phyloP scores from a whole-genome alignment of 2,329 filamentous ascomycete genomes.

The Sarocladium brachiariae region DNA sequence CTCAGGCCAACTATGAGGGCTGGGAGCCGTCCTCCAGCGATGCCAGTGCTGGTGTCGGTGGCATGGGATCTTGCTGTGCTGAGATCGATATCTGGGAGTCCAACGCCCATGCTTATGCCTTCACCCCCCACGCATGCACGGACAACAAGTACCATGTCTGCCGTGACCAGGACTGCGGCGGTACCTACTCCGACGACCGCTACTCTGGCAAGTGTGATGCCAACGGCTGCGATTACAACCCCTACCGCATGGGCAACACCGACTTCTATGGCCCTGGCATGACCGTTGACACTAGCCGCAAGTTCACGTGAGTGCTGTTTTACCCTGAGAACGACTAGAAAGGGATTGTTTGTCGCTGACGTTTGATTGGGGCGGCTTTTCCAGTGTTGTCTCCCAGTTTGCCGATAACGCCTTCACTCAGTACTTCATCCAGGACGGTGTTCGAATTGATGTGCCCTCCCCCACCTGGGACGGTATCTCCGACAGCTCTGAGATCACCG shows the following conservation, averaged over 20 bases:
- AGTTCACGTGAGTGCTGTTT: slow-evolving; percentile 34
- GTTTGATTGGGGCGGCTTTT: background rate
- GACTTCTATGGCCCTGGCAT: slow-evolving; percentile 53
- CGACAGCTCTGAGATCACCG: slow-evolving; percentile 52
- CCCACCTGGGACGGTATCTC: slow-evolving; percentile 49
- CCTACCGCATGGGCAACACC: slow-evolving; percentile 54
- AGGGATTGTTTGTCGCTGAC: too few species aligned
- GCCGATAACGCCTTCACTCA: slow-evolving; percentile 42
- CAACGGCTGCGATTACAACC: slow-evolving; percentile 61
- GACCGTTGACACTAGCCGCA: slow-evolving; percentile 50
- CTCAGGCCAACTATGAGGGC: slow-evolving; percentile 18
- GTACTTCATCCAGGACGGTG: slow-evolving; percentile 54
- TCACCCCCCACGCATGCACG: slow-evolving; percentile 19
- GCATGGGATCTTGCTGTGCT: slow-evolving; percentile 18
- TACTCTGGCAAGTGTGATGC: slow-evolving; percentile 55
- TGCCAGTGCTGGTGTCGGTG: slow-evolving; percentile 16
- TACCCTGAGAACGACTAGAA: background rate
- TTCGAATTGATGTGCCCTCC: slow-evolving; percentile 41
- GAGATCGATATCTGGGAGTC: slow-evolving; percentile 22
- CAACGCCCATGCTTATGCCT: slow-evolving; percentile 18
- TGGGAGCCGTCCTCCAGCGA: slow-evolving; percentile 17
- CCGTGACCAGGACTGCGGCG: slow-evolving; percentile 33
- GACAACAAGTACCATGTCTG: slow-evolving; percentile 30
- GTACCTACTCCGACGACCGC: slow-evolving; percentile 39
- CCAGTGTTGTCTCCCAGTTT: slow-evolving; percentile 56